Base-by-base conservation (phyloP, 2,329 filamentous ascomycete genomes). In the Tolypocladium amazonense region DNA sequence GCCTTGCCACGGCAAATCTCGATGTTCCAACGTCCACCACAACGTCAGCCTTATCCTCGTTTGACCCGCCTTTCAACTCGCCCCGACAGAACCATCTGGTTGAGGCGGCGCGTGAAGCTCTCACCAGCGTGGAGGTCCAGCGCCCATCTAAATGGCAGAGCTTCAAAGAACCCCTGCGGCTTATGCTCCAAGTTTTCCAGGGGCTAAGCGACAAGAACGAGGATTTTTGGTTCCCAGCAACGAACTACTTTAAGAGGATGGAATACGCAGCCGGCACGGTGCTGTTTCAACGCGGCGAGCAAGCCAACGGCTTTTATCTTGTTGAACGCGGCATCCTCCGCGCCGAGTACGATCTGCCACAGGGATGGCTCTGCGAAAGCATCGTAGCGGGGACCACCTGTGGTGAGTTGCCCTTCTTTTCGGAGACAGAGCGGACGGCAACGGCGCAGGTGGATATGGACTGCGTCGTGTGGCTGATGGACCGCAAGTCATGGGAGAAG, bases 121-220 rank as follows among this genome's bases (percentile, higher is more conserved):
- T 97, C 58, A 85, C 81, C 57, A 88, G 88, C 63, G 78, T 83
- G 38, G 85, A 88, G 63, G 75, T 82, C 12, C 75, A 81, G 56
- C 77, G 81, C 6, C 77, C 83, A 25, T 80, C 83, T 1, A 88
- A 86, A 68, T 97, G 92, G 89, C 86, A 88, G 67, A 85, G 86
- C 65, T 95, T 97, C 72, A 90, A 89, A 65, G 92, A 97, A 70
- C 94, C 94, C 0, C 83, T 97, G 9, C 89, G 90, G 1, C 84
- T 99, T 55, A 90, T 99, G 73, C 81, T 99, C 30, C 93, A 97
- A 71, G 90, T 94, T n/a, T 97, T 99, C 76, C 88, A 94, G 69
- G 89, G 91, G 53, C 78, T 97, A 15, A 95, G 90, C 57, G 79
- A 85, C 58, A 86, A 89, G 72, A 94, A 93, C 69, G 92, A 96